Evolutionary conservation across 164 flowering plant species (phyloP).

Genomic region (Taxillus chinensis): DNA sequence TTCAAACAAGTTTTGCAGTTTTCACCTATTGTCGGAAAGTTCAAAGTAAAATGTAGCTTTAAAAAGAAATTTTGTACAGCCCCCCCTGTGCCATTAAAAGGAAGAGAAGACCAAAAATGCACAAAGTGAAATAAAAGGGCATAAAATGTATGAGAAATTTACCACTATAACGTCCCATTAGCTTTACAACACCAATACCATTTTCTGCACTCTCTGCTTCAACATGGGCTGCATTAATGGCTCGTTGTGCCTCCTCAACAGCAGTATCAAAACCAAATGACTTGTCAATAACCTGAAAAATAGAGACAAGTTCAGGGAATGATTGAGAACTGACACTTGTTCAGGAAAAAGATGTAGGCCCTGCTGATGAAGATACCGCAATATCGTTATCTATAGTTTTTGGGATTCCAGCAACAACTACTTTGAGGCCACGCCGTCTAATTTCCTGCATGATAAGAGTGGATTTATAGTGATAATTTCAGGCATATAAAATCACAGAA

Average conservation of each 20-base stretch:
- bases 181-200: conserved; percentile 79
- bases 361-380: conserved; percentile 35
- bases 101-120: too few species aligned
- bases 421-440: conserved; percentile 58
- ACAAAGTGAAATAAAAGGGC: too few species aligned
- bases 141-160: conserved; percentile 7
- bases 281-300: conserved; percentile 70
- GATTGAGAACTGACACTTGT: not conserved
- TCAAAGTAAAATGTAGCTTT: too few species aligned
- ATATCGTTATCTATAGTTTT: conserved; percentile 88
- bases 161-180: conserved; percentile 91
- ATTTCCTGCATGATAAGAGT: conserved; percentile 40
- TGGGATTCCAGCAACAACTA: conserved; percentile 71
- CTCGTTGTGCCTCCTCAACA: conserved; percentile 91
- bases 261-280: conserved; percentile 96
- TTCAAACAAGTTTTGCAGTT: too few species aligned
- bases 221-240: conserved; percentile 93
- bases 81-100: too few species aligned
- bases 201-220: conserved; percentile 77
- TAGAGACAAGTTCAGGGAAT: not conserved
- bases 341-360: too few species aligned
- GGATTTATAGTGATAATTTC: not conserved
- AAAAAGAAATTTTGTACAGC: too few species aligned
- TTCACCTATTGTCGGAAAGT: too few species aligned
- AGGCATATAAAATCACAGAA: not conserved